These are phyloP conservation scores for Avicennia marina DNA, from an alignment of 257 asterid species.

Conservation along the genomic window DNA sequence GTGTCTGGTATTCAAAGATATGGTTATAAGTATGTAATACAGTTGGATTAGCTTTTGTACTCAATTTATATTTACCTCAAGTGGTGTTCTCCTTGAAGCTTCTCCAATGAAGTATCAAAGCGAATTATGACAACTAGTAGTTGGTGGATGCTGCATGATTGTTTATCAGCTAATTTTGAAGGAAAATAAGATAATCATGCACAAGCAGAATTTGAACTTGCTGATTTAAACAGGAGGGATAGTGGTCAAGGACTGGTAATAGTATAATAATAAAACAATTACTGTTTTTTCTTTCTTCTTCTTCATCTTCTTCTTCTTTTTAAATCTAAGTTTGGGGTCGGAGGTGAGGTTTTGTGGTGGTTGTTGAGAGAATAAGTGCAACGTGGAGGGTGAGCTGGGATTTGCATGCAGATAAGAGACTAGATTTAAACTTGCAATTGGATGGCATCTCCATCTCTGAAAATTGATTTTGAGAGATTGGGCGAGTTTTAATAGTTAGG, in stretches of 20 bases:
- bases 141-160: background rate
- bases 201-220: background rate
- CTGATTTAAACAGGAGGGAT: background rate
- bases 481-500: too few relatives aligned
- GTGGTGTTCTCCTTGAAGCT: background rate
- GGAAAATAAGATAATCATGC: background rate
- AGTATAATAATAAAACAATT: too few relatives aligned
- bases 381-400: too few relatives aligned
- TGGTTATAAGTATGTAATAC: conserved; percentile 68
- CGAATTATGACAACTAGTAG: background rate
- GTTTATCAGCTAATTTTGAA: background rate
- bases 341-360: too few relatives aligned
- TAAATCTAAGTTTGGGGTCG: too few relatives aligned
- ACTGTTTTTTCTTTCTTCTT: background rate
- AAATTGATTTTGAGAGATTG: too few relatives aligned
- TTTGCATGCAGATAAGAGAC: too few relatives aligned
- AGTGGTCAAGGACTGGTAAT: too few relatives aligned
- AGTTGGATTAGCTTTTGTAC: conserved; percentile 4
- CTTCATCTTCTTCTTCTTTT: too few relatives aligned
- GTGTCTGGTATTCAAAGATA: conserved; percentile 79
- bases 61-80: conserved; percentile 1
- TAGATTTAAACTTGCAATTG: too few relatives aligned
- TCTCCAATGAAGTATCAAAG: background rate
- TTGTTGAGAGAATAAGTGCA: too few relatives aligned
- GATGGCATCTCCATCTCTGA: too few relatives aligned